These are phyloP conservation scores for Gonapodya sp. DNA, from an alignment of 192 early-diverging fungal species.

Conservation along the genomic window DNA sequence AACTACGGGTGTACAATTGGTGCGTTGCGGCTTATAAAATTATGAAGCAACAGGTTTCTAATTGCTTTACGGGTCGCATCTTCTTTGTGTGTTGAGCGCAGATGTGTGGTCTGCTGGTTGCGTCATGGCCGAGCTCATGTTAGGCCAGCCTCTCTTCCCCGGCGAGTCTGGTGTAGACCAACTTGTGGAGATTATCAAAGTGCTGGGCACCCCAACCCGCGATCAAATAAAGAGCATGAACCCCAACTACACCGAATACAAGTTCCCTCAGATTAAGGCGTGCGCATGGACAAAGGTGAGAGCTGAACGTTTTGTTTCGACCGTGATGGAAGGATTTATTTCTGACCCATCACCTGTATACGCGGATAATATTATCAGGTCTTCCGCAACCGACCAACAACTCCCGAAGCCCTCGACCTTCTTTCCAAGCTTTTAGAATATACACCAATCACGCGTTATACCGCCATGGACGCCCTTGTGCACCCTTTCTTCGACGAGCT, in stretches of 20 bases:
- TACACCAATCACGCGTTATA: conserved; percentile 70
- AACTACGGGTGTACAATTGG: conserved; percentile 75
- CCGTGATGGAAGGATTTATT: too few relatives aligned
- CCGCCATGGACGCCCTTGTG: conserved; percentile 82
- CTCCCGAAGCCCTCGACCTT: conserved; percentile 78
- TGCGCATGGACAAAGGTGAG: conserved; percentile 75
- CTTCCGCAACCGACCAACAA: conserved; percentile 70
- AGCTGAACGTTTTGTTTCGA: too few relatives aligned
- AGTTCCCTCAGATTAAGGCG: conserved; percentile 95
- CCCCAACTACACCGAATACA: conserved; percentile 95
- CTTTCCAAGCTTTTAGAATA: conserved; percentile 82
- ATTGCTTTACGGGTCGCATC: background rate
- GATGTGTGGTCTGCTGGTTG: conserved; percentile 96
- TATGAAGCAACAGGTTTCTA: conserved; percentile 4
- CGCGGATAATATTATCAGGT: too few relatives aligned
- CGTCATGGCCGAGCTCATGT: conserved; percentile 92
- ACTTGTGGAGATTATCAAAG: conserved; percentile 98
- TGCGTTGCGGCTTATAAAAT: conserved; percentile 13
- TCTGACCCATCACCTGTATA: too few relatives aligned
- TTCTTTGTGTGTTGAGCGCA: conserved; percentile 10
- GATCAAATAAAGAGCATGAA: conserved; percentile 98
- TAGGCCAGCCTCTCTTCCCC: conserved; percentile 87
- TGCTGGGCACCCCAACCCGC: conserved; percentile 87
- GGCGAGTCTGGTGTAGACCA: conserved; percentile 97
- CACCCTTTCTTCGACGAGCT: conserved; percentile 98